These are phyloP conservation scores for Teunomyces barrocoloradensis DNA, from an alignment of 805 yeast species.

Conservation along the genomic window DNA sequence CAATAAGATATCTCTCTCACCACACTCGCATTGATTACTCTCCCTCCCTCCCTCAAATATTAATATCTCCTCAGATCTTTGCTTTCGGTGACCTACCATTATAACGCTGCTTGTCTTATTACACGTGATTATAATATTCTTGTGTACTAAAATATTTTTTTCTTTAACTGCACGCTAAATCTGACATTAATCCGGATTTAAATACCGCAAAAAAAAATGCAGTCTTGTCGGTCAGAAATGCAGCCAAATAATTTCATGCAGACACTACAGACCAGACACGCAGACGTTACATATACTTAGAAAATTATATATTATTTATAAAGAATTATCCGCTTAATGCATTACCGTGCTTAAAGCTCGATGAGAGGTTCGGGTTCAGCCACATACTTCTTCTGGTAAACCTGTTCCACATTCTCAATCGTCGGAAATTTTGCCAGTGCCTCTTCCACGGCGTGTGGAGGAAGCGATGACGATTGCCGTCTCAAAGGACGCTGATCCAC, in stretches of 20 bases:
- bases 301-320: no score
- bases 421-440: constrained; percentile 14
- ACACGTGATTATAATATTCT: no score
- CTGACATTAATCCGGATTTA: background rate
- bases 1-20: no score
- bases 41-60: no score
- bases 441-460: constrained; percentile 13
- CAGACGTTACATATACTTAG: background rate
- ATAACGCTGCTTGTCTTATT: no score
- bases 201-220: background rate
- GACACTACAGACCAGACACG: background rate
- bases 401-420: constrained; percentile 13
- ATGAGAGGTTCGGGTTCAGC: constrained; percentile 42
- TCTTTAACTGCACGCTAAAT: background rate
- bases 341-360: constrained; percentile 24
- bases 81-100: no score
- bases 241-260: background rate
- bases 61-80: no score
- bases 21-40: no score
- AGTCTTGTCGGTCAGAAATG: background rate
- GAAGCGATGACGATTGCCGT: constrained; percentile 11
- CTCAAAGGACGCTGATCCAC: background rate
- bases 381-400: constrained; percentile 10
- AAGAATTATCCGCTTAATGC: no score
- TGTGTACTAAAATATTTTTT: no score